phyloP scores from a whole-genome alignment of 371 early-diverging fungal genomes.

The Apophysomyces variabilis region DNA sequence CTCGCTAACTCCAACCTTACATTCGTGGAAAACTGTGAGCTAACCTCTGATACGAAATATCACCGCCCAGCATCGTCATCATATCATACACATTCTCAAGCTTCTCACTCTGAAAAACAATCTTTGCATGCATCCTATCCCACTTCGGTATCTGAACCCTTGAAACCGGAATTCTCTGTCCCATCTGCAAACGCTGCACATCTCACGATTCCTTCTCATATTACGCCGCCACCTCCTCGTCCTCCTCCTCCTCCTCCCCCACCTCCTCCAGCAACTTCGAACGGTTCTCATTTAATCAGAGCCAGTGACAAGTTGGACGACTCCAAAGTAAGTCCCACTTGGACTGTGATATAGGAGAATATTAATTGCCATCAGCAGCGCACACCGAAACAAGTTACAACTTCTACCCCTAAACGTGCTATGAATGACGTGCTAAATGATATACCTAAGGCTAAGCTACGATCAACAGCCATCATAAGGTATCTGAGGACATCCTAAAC shows the following conservation, averaged over 20 bases:
- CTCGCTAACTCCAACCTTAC: not conserved
- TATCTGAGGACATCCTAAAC: not conserved
- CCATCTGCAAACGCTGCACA: not conserved
- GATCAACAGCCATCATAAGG: conserved; percentile 16
- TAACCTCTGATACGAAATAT: not conserved
- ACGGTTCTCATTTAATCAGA: not conserved
- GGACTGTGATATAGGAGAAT: too few relatives aligned
- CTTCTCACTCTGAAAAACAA: not conserved
- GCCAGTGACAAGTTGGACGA: not conserved
- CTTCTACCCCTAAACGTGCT: conserved; percentile 9
- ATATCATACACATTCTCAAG: not conserved
- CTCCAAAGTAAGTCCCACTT: not conserved
- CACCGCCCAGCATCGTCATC: not conserved
- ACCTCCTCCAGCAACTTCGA: not conserved
- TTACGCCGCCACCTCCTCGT: not conserved
- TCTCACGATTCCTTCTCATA: not conserved
- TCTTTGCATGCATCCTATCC: not conserved
- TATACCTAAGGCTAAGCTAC: conserved; percentile 17
- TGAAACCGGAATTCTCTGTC: not conserved
- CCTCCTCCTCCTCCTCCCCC: not conserved
- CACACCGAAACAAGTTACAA: not conserved
- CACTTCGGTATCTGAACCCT: not conserved
- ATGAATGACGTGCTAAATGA: conserved; percentile 19
- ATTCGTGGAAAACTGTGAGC: not conserved
- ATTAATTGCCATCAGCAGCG: not conserved